These are phyloP conservation scores for Agrocybe pediades DNA, from an alignment of 768 basidiomycete species.

Conservation along the genomic window DNA sequence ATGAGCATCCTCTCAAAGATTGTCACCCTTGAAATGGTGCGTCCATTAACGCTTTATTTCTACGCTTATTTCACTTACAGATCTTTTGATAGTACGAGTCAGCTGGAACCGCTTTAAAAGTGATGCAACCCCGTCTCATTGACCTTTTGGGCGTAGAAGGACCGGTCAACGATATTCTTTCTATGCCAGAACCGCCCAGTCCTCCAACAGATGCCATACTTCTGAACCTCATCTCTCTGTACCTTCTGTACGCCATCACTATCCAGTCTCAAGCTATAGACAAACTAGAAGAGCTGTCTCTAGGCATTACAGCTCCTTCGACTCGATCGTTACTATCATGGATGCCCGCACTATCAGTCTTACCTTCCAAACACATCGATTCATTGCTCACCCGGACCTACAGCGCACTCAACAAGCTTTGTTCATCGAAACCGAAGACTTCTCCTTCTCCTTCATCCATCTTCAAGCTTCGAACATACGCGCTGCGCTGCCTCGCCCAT, in stretches of 20 bases:
- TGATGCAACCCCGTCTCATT: constrained; percentile 47
- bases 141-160: constrained; percentile 26
- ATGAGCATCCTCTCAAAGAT: constrained; percentile 68
- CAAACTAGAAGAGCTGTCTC: constrained; percentile 20
- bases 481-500: constrained; percentile 43
- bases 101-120: constrained; percentile 45
- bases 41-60: constrained; percentile 27
- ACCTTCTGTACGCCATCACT: constrained; percentile 56
- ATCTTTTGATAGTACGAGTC: constrained; percentile 48
- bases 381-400: constrained; percentile 62
- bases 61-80: constrained; percentile 1
- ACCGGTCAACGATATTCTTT: constrained; percentile 28
- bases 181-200: constrained; percentile 41
- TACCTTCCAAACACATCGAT: constrained; percentile 59
- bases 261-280: constrained; percentile 13
- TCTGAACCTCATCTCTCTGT: constrained; percentile 59
- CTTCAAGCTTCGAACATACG: constrained; percentile 44
- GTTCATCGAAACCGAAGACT: constrained; percentile 16
- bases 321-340: constrained; percentile 49
- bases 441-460: constrained; percentile 22
- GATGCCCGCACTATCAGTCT: constrained; percentile 42
- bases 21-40: constrained; percentile 68
- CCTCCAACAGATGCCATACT: constrained; percentile 31
- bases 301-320: constrained; percentile 15
- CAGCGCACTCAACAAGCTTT: constrained; percentile 49